Conservation (phyloP, 306 rosid species). For the Malus domestica region DNA sequence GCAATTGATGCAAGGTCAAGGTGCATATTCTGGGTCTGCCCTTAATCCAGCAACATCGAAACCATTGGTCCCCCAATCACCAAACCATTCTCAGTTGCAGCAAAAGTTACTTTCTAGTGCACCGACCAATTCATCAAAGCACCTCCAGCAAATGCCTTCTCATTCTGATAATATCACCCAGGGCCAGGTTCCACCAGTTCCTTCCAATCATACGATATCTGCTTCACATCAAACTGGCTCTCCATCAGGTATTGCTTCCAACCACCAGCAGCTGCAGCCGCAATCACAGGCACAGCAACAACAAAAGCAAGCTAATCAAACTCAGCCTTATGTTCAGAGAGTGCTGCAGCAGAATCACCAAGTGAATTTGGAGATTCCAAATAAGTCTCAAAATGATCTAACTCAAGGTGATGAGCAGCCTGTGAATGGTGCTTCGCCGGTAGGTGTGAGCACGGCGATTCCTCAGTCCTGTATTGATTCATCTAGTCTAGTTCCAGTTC, state of each 20-base stretch:
- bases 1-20: conserved; percentile 77
- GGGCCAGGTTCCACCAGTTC: conserved; percentile 47
- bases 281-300: conserved; percentile 10
- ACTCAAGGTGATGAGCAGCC: conserved; percentile 62
- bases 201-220: conserved; percentile 45
- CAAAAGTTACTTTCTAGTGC: conserved; percentile 56
- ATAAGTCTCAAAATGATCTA: conserved; percentile 49
- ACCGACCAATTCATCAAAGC: conserved; percentile 49
- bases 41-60: conserved; percentile 52
- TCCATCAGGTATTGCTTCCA: conserved; percentile 33
- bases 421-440: conserved; percentile 39
- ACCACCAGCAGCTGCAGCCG: conserved; percentile 44
- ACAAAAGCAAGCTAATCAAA: conserved; percentile 61
- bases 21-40: conserved; percentile 62
- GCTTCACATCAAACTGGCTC: conserved; percentile 46
- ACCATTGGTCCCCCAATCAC: conserved; percentile 50
- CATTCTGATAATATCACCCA: conserved; percentile 56
- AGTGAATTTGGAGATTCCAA: conserved; percentile 48
- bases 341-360: conserved; percentile 53
- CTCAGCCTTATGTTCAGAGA: conserved; percentile 56
- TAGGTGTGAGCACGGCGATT: conserved; percentile 35
- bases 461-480: conserved; percentile 51
- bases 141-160: conserved; percentile 50
- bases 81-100: conserved; percentile 67
- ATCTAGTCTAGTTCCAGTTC: conserved; percentile 32